A percentile compares a stretch with the other conserved stretches of the same genome.
Evolutionary conservation across 2,329 filamentous ascomycete genomes (phyloP).

Genomic region (Ophiostoma ips): DNA sequence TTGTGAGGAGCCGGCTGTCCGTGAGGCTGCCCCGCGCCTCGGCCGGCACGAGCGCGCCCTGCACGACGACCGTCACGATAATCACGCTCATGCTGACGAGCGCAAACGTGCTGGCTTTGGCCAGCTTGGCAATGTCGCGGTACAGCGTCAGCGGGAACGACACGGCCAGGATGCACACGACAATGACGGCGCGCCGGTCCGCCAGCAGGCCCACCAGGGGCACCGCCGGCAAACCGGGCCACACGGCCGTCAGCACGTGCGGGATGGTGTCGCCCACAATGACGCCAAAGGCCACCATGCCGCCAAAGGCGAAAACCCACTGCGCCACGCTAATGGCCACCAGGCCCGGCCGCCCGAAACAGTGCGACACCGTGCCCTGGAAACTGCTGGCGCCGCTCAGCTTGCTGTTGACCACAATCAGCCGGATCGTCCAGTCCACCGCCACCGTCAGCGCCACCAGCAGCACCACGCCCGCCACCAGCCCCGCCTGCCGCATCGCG

Average conservation of each 20-base stretch:
- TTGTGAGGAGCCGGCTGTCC: slow-evolving; percentile 53
- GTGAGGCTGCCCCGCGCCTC: slow-evolving; percentile 60
- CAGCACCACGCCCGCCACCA: slow-evolving; percentile 65
- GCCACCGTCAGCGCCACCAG: slow-evolving; percentile 67
- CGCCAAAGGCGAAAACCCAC: slow-evolving; percentile 97
- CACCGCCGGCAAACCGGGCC: slow-evolving; percentile 57
- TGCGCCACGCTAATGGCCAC: slow-evolving; percentile 83
- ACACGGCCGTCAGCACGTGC: slow-evolving; percentile 70
- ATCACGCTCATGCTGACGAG: slow-evolving; percentile 89
- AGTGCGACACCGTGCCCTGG: slow-evolving; percentile 89
- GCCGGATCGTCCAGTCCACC: slow-evolving; percentile 92
- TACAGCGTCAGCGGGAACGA: slow-evolving; percentile 90
- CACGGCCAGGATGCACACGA: slow-evolving; percentile 72
- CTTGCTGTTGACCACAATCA: slow-evolving; percentile 97
- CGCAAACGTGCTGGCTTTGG: slow-evolving; percentile 88
- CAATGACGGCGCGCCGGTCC: slow-evolving; percentile 69
- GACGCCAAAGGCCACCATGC: slow-evolving; percentile 96
- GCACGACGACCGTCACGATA: slow-evolving; percentile 71
- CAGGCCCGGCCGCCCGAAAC: slow-evolving; percentile 77
- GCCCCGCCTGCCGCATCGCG: slow-evolving; percentile 83
- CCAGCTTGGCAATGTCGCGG: slow-evolving; percentile 93
- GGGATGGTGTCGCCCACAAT: slow-evolving; percentile 96
- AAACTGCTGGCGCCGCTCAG: slow-evolving; percentile 87
- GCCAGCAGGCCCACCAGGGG: slow-evolving; percentile 72
- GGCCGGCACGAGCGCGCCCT: slow-evolving; percentile 60